A percentile compares a stretch with the other conserved stretches of the same genome.
phyloP scores from a whole-genome alignment of 352 stramenopile genomes.

The Lagenidium giganteum region DNA sequence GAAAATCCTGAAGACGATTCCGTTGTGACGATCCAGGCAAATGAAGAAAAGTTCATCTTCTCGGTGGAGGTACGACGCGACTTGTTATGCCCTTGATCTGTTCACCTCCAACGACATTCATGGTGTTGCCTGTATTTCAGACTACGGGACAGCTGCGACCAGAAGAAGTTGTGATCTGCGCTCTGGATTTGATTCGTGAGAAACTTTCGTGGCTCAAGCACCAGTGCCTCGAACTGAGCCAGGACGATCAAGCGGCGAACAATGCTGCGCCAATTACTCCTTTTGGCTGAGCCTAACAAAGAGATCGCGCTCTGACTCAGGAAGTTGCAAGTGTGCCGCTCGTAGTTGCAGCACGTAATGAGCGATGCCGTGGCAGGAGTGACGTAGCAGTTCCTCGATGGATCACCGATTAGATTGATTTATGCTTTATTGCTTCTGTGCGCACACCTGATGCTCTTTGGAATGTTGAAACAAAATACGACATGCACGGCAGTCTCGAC shows the following conservation, averaged over 20 bases:
- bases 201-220: conserved; percentile 84
- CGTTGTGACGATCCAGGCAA: conserved; percentile 87
- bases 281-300: conserved; percentile 80
- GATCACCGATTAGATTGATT: too few relatives aligned
- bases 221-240: conserved; percentile 80
- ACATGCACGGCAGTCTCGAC: too few relatives aligned
- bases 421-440: too few relatives aligned
- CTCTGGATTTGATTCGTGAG: conserved; percentile 81
- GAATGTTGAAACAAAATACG: too few relatives aligned
- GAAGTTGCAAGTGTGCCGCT: too few relatives aligned
- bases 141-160: conserved; percentile 82
- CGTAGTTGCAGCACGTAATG: too few relatives aligned
- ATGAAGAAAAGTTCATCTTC: conserved; percentile 95
- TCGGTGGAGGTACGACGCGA: conserved; percentile 81
- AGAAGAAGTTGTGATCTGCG: conserved; percentile 84
- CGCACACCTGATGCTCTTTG: too few relatives aligned
- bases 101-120: too few relatives aligned
- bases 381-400: too few relatives aligned
- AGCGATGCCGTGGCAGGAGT: too few relatives aligned
- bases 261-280: conserved; percentile 63
- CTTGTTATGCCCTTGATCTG: too few relatives aligned
- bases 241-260: conserved; percentile 57
- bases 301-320: too few relatives aligned
- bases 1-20: conserved; percentile 94
- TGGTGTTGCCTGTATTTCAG: conserved; percentile 15